Base-by-base conservation (phyloP, 169 alveolate genomes). In the Plasmodium chabaudi region DNA sequence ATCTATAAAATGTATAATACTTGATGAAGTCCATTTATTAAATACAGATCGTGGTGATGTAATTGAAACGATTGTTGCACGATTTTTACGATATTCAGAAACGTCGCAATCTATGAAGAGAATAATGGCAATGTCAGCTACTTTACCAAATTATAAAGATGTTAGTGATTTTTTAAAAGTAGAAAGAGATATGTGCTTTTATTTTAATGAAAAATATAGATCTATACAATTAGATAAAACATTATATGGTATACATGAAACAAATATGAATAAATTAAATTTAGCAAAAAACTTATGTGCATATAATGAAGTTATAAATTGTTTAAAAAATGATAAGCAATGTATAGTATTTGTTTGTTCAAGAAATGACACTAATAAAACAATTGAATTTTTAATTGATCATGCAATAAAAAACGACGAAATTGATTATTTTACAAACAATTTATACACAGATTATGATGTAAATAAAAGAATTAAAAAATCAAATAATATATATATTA, bases 1-100 rank as follows among this genome's bases (percentile, higher is more conserved):
- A 63, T 93, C 95, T 75, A 98, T 99, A 39, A 99, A 98, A 92
- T 96, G 99, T 21, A 93, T 99, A 65, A 99, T 99, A 82, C 96
- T 99, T 87, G 99, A 99, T 93, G 99, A 99, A 95, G 97, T 99
- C 19, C 99, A 99, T 92, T 94, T 99, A 91, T 95, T 99, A 57
- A 99, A 99, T 92, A 99, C 99, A 94, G 94, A 96, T 39, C 95
- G 99, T 71, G 99, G 99, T 23, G 99, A 99, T 21, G 99, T 99
- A 5, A 89, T 99, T 27, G 99, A 99, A 93, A 96, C 99, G 56
- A 96, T 99, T 25, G 99, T 99, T 61, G 99, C 99, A 2, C 95
- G 99, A 84, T 97, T 99, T 57, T 95, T 98, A 53, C 93, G 99
- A 89, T 96, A 97, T 84, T 94, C 96, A 61, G 96, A 93, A 82